Base-by-base conservation (phyloP, 2,329 filamentous ascomycete species). In the Talaromyces sp. region DNA sequence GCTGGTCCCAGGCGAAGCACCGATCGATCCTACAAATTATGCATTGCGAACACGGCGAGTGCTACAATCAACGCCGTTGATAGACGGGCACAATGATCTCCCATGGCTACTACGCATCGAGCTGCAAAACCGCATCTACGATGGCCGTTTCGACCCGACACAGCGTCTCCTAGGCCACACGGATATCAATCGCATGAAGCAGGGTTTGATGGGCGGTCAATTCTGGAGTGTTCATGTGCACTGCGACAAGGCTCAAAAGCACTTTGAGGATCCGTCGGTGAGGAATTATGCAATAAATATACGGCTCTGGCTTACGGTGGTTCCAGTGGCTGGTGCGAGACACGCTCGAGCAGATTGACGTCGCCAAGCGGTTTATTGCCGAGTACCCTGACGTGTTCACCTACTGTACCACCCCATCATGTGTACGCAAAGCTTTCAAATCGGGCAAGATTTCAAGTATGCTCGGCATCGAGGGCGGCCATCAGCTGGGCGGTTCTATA, bases 291-390 rank as follows among this genome's bases (percentile, higher is more conserved):
- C 27, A 5, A 22, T 28, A 10, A 30, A 32, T 19, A 27, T 25
- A 25, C 3, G 22, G 9, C 51, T 27, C 13, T 44, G 36, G 10
- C 44, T 52, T 8, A 49, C 44, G 44, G 44, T 49, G n/a, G 11
- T 25, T 49, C n/a, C 49, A 64, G 60, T 63, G 60, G 62, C 22
- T 65, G 3, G 68, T 70, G 10, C 61, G 69, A 22, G 69, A 69
- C 54, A 71, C 69, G 13, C 52, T 71, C 15, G 68, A 71, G 59
- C 69, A 71, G 54, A 70, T 71, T 39, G 69, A 70, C 55, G 57
- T 70, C 11, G 58, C 65, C 13, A 69, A 70, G 57, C 64, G 69
- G 10, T 36, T 70, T n/a, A 62, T 68, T 22, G 52, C 55, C 6
- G 61, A 66, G 22, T 65, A 73, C 47, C 44, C 44, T 0, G 44